A percentile compares a stretch with the other conserved stretches of the same genome.
These are phyloP conservation scores for Talaromyces proteolyticus DNA, from an alignment of 495 filamentous ascomycete genomes.

Conservation along the genomic window DNA sequence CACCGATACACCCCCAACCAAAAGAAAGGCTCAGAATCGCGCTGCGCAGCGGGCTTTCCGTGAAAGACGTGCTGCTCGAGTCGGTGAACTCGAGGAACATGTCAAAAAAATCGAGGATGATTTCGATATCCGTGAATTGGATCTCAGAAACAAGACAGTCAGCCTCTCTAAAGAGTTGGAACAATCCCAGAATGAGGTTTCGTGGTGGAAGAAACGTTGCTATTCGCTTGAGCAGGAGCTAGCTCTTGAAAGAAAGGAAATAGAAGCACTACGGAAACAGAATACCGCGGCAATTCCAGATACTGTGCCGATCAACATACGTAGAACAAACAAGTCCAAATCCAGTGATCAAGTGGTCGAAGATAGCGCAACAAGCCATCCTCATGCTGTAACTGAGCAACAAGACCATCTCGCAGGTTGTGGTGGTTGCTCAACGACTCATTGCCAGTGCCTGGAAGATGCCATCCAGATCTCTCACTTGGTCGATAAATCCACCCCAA, in stretches of 20 bases:
- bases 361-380: not conserved
- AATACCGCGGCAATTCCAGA: constrained; percentile 20
- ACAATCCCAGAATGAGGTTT: constrained; percentile 39
- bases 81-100: constrained; percentile 81
- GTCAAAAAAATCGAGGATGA: constrained; percentile 59
- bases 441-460: constrained; percentile 71
- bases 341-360: not conserved
- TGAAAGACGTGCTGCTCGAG: constrained; percentile 77
- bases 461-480: constrained; percentile 31
- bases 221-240: constrained; percentile 42
- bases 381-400: not conserved
- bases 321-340: not conserved
- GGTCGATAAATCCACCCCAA: not conserved
- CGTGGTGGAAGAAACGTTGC: constrained; percentile 45
- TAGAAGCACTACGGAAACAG: constrained; percentile 34
- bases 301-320: constrained; percentile 19
- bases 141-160: constrained; percentile 39
- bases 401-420: constrained; percentile 39
- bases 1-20: constrained; percentile 84
- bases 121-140: constrained; percentile 35
- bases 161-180: constrained; percentile 47
- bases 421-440: constrained; percentile 51
- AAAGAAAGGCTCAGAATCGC: constrained; percentile 88
- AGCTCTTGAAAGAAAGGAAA: constrained; percentile 34
- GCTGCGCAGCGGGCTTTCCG: constrained; percentile 89